These are phyloP conservation scores for sunflower (Helianthus annuus) DNA, from an alignment of 129 eudicot species.

Conservation along the genomic window HanXRQr2.0-SUNRISE NC_035440.2:57842519-57843018, in stretches of 20 bases:
- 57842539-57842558: neutral
- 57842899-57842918: neutral
- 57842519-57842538: neutral
- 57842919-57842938: neutral
- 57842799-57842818: no score
- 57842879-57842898: neutral
- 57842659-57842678: conserved; percentile 5
- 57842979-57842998: conserved; percentile 61
- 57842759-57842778: no score
- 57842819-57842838: no score
- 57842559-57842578: conserved; percentile 22
- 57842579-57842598: neutral
- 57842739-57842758: neutral
- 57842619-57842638: neutral
- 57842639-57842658: neutral
- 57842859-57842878: no score
- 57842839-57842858: no score
- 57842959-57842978: conserved; percentile 51
- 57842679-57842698: conserved; percentile 4
- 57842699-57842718: neutral
- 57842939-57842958: conserved; percentile 10
- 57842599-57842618: neutral
- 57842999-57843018: conserved; percentile 50
- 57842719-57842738: neutral
- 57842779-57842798: no score